phyloP scores from a whole-genome alignment of 176 grass and related monocot species.

The Tuctoria greenei region DNA sequence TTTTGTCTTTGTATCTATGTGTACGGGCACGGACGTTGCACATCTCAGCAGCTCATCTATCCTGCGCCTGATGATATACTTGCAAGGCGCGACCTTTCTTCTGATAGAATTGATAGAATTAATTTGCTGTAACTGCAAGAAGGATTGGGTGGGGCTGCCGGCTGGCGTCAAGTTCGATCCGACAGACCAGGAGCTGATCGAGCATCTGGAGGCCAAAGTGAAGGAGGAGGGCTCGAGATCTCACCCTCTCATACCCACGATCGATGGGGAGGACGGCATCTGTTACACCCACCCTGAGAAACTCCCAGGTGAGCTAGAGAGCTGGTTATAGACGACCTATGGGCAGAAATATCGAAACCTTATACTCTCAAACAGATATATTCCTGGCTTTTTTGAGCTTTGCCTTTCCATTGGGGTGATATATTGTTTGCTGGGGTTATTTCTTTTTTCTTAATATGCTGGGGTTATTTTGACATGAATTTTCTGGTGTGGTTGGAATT shows the following conservation, averaged over 20 bases:
- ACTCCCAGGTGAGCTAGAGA: constrained; percentile 69
- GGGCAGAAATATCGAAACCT: constrained; percentile 30
- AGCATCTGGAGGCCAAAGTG: constrained; percentile 92
- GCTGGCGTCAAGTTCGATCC: constrained; percentile 99
- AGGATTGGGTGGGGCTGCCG: constrained; percentile 92
- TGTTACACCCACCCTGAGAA: constrained; percentile 99
- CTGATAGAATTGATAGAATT: constrained; percentile 46
- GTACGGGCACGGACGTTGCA: constrained; percentile 1
- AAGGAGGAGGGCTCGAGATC: constrained; percentile 67
- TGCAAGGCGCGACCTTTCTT: constrained; percentile 35
- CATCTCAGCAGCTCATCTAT: background rate
- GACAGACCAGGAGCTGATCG: constrained; percentile 90
- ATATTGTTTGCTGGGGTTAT: constrained; percentile 51
- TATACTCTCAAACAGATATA: constrained; percentile 37
- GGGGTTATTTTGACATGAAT: constrained; percentile 41
- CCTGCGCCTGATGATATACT: constrained; percentile 17
- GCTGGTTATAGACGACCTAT: constrained; percentile 4
- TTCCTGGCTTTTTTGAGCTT: constrained; percentile 39
- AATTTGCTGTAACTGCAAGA: constrained; percentile 41
- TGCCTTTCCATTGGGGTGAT: constrained; percentile 44
- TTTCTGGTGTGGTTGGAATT: constrained; percentile 44
- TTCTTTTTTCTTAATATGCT: no score
- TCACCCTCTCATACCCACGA: constrained; percentile 93
- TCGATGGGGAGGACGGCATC: constrained; percentile 95
- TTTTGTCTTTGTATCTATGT: constrained; percentile 18